These are phyloP conservation scores for Zea luxurians DNA, from an alignment of 176 grass and related monocot genomes.

Conservation along the genomic window DNA sequence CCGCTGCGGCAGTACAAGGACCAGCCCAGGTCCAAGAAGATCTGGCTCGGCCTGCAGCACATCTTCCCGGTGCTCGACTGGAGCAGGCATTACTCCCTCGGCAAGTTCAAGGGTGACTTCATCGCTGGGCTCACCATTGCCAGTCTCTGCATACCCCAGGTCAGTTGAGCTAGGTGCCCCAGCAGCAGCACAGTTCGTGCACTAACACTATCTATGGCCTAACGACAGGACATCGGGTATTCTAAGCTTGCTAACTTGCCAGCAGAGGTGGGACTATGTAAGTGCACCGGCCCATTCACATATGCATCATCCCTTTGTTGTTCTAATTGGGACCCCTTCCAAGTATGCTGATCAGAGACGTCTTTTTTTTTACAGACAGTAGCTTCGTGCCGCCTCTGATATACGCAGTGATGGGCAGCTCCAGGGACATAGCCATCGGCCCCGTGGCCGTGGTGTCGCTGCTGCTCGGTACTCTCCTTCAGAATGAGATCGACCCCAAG, in stretches of 20 bases:
- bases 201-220: too few species aligned
- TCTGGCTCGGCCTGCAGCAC: conserved; percentile 49
- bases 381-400: conserved; percentile 88
- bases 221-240: conserved; percentile 72
- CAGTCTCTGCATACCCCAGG: conserved; percentile 91
- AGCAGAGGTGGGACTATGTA: conserved; percentile 71
- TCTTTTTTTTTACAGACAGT: conserved; percentile 53
- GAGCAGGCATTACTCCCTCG: conserved; percentile 56
- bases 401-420: conserved; percentile 86
- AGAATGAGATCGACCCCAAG: conserved; percentile 52
- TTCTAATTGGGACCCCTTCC: background rate
- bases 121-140: conserved; percentile 82
- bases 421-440: conserved; percentile 90
- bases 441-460: conserved; percentile 91
- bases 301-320: background rate
- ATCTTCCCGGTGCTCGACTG: conserved; percentile 88
- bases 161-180: background rate
- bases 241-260: conserved; percentile 74
- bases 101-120: conserved; percentile 67
- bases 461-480: conserved; percentile 71
- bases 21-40: conserved; percentile 49
- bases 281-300: conserved; percentile 40
- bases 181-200: too few species aligned
- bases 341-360: conserved; percentile 14
- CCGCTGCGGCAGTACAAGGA: conserved; percentile 71